phyloP scores from a whole-genome alignment of 257 asterid genomes.

The Salvia splendens region DNA sequence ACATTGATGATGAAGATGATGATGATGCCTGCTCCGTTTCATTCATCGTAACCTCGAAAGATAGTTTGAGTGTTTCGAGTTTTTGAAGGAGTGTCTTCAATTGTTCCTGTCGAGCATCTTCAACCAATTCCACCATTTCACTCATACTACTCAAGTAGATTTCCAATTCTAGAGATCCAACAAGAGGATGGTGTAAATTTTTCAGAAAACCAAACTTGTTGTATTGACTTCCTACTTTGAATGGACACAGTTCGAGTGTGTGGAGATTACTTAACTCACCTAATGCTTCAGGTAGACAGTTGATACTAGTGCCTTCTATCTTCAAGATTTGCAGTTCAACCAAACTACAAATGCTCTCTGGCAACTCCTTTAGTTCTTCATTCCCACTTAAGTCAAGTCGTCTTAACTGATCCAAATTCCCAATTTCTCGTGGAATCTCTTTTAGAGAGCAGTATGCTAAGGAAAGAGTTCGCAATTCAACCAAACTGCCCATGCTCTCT shows the following conservation, averaged over 20 bases:
- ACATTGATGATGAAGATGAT: no score
- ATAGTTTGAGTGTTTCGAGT: no score
- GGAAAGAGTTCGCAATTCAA: conserved; percentile 17
- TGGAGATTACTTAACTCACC: conserved; percentile 9
- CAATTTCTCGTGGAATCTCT: conserved; percentile 26
- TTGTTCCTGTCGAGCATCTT: no score
- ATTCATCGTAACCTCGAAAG: no score
- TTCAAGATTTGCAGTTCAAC: conserved; percentile 27
- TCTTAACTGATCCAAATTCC: conserved; percentile 24
- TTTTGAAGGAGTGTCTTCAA: no score
- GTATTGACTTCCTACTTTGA: neutral
- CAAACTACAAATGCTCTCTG: conserved; percentile 32
- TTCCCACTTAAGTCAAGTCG: neutral
- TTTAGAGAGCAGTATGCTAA: neutral
- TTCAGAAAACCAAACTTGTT: conserved; percentile 23
- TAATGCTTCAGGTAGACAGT: conserved; percentile 17
- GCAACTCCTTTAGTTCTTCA: conserved; percentile 15
- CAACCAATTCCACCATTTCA: no score
- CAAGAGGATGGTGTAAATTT: conserved; percentile 4
- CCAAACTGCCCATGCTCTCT: conserved; percentile 20
- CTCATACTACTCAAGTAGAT: no score
- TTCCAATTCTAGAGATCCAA: neutral
- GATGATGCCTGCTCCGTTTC: no score
- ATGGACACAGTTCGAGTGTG: neutral
- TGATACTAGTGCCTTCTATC: neutral